Conservation (phyloP, 177 flowering plant genomes). For the Vitis hybrid region DNA sequence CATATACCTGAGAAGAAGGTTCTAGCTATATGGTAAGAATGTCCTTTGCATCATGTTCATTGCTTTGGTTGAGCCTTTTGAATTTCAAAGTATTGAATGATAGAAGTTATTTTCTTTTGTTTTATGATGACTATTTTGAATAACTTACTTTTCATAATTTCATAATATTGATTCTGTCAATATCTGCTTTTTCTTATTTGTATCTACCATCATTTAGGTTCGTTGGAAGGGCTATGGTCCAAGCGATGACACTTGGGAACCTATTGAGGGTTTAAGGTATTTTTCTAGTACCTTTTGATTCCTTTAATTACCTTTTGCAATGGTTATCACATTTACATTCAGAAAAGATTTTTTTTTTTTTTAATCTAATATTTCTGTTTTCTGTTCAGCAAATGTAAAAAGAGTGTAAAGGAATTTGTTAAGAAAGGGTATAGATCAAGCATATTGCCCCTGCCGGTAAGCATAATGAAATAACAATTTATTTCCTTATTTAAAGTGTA, state of each 20-base stretch:
- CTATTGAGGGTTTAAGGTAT: slow-evolving; percentile 65
- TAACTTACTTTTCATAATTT: too few relatives aligned
- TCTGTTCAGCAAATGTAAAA: slow-evolving; percentile 46
- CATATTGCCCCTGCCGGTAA: slow-evolving; percentile 70
- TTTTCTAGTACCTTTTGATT: neutral
- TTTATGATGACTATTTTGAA: too few relatives aligned
- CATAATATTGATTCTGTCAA: neutral
- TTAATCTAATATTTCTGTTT: neutral
- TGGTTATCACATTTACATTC: too few relatives aligned
- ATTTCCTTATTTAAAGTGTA: neutral
- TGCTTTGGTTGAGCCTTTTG: too few relatives aligned
- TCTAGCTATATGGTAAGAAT: too few relatives aligned
- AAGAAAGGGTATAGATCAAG: slow-evolving; percentile 35
- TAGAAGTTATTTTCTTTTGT: too few relatives aligned
- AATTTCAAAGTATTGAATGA: too few relatives aligned
- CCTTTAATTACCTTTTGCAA: too few relatives aligned
- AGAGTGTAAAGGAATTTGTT: slow-evolving; percentile 51
- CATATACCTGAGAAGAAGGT: too few relatives aligned
- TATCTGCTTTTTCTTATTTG: neutral
- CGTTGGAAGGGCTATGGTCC: slow-evolving; percentile 77
- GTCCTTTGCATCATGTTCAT: too few relatives aligned
- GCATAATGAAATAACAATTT: slow-evolving; percentile 6
- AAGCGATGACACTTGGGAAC: slow-evolving; percentile 82
- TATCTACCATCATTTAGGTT: slow-evolving; percentile 38
- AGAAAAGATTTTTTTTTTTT: too few relatives aligned